Evolutionary conservation across 306 rosid species (phyloP), one percentile per base, ranked within the genome.

Genomic region (Boehmeria nivea): DNA sequence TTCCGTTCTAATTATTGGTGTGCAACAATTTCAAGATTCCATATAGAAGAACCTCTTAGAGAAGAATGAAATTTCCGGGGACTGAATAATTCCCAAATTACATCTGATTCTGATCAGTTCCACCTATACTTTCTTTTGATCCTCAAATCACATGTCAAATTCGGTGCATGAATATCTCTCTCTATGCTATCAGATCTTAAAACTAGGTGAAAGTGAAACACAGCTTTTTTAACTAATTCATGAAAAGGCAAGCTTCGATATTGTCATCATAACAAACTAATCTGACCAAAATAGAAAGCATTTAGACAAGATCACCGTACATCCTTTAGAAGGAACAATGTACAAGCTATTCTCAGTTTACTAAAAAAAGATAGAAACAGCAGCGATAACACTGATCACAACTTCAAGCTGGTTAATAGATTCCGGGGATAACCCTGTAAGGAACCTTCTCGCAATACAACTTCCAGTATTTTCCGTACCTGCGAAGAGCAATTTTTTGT

Each of bases 391-490:
- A 31, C 1, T 31, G 36, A 10, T 31, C 9, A 31, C 60, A 54
- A 54, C 16, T 33, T 17, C 60, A 36, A 36, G 60, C 20, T 54
- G 12, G 12, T 82, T 76, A 90, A 76, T 76, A 84, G 54, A 87
- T 74, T 73, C 99, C 99, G 0, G 99, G 96, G 70, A 91, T 58
- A 60, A 91, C 69, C 65, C 87, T 76, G 80, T 61, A 57, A 12
- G 93, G 78, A 38, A 91, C 99, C 80, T 72, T 87, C 68, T 77
- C 83, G 58, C 99, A 84, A 44, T 91, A 91, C 19, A 65, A 54
- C 69, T 87, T 91, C 99, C 99, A 91, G 73, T 78, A 84, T 64
- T 78, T 87, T 19, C 96, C 95, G 46, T 91, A 91, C 95, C 99
- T 91, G 87, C 79, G 64, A 40, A 10, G 4, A 43, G 57, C 31